These are phyloP conservation scores for Globisporangium irregulare DNA, from an alignment of 352 stramenopile genomes.

Conservation along the genomic window DNA sequence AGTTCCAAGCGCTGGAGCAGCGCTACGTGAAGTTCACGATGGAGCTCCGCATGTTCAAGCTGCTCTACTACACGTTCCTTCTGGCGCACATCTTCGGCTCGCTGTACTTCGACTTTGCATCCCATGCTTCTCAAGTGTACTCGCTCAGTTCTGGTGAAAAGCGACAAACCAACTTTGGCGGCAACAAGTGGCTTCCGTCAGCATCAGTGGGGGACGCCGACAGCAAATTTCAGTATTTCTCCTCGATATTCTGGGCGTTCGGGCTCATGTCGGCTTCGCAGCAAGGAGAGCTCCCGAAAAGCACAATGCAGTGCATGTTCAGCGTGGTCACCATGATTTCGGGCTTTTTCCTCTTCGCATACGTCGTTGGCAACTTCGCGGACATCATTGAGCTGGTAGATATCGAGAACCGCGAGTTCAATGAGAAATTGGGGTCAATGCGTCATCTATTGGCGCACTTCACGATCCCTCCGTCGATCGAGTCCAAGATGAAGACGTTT, in stretches of 20 bases:
- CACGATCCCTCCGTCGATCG: constrained; percentile 29
- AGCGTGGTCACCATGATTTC: constrained; percentile 38
- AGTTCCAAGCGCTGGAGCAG: constrained; percentile 40
- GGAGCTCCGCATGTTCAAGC: constrained; percentile 49
- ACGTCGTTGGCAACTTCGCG: constrained; percentile 45
- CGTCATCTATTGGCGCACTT: constrained; percentile 44
- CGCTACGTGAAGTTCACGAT: constrained; percentile 41
- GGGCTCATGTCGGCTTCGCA: constrained; percentile 42
- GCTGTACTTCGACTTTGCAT: constrained; percentile 54
- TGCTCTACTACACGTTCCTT: constrained; percentile 54
- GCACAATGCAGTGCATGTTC: constrained; percentile 31
- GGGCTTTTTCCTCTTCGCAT: constrained; percentile 46
- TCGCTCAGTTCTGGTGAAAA: constrained; percentile 3
- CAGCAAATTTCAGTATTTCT: constrained; percentile 28
- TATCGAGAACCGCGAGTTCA: constrained; percentile 49
- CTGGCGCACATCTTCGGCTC: constrained; percentile 49
- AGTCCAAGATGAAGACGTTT: constrained; percentile 40
- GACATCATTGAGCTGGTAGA: constrained; percentile 46
- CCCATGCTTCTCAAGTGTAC: constrained; percentile 31
- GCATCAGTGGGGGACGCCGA: background rate
- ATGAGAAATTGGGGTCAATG: constrained; percentile 40
- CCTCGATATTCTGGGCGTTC: constrained; percentile 41
- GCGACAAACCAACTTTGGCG: constrained; percentile 30
- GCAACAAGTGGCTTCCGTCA: constrained; percentile 36
- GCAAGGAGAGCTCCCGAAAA: constrained; percentile 36